These are phyloP conservation scores for Annona squamosa DNA, from an alignment of 164 flowering plant genomes.

Conservation along the genomic window DNA sequence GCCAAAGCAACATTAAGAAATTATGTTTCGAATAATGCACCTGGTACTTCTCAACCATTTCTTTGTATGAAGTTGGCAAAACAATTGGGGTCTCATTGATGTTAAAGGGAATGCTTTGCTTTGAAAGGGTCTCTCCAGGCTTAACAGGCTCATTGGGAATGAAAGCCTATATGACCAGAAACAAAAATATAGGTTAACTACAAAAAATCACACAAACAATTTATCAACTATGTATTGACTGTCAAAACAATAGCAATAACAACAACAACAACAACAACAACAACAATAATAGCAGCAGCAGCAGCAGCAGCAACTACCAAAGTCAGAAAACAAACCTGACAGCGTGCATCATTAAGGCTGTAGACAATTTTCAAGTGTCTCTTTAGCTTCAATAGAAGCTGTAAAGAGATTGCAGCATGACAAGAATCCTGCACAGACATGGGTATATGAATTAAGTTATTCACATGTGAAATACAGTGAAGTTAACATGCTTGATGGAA, in stretches of 20 bases:
- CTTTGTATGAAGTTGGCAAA: constrained; percentile 51
- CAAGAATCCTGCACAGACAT: constrained; percentile 57
- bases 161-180: constrained; percentile 48
- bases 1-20: too few species aligned
- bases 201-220: not conserved
- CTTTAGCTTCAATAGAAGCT: constrained; percentile 80
- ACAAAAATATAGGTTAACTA: not conserved
- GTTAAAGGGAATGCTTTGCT: constrained; percentile 68
- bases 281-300: too few species aligned
- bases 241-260: too few species aligned
- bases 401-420: constrained; percentile 72
- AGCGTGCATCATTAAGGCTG: constrained; percentile 72
- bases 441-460: not conserved
- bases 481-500: too few species aligned
- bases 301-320: too few species aligned
- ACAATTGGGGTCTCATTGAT: constrained; percentile 32
- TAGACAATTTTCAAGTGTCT: constrained; percentile 79
- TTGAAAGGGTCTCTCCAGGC: constrained; percentile 64
- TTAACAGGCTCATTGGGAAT: constrained; percentile 72
- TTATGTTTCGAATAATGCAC: constrained; percentile 23
- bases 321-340: constrained; percentile 52
- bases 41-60: constrained; percentile 74
- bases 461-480: not conserved
- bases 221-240: too few species aligned
- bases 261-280: too few species aligned